Evolutionary conservation across 2,329 filamentous ascomycete species (phyloP).

Genomic region (Akanthomyces dipterigenus): DNA sequence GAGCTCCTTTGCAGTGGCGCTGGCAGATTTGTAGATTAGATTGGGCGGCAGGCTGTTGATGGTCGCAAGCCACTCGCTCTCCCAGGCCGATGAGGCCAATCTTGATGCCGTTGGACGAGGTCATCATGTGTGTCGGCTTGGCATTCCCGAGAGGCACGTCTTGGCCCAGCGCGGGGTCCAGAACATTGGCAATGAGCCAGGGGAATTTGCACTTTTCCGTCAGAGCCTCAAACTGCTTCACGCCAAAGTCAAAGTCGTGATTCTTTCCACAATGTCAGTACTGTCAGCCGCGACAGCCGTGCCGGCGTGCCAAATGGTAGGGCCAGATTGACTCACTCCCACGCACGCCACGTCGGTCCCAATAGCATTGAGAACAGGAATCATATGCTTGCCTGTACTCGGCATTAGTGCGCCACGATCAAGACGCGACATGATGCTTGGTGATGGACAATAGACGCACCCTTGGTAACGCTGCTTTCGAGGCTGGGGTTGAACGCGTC

Average conservation of each 20-base stretch:
- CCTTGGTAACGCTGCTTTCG: conserved; percentile 85
- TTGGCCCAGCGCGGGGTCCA: conserved; percentile 75
- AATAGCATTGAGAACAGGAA: conserved; percentile 72
- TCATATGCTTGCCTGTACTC: conserved; percentile 67
- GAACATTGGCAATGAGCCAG: conserved; percentile 83
- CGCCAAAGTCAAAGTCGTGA: conserved; percentile 88
- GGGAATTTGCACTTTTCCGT: conserved; percentile 72
- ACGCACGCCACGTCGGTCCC: conserved; percentile 76
- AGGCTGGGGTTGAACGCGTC: conserved; percentile 90
- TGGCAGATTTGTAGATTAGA: conserved; percentile 74
- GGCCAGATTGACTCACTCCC: conserved; percentile 49
- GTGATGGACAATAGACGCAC: conserved; percentile 28
- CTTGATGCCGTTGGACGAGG: conserved; percentile 75
- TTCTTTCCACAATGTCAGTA: conserved; percentile 45
- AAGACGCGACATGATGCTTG: neutral
- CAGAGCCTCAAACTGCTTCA: conserved; percentile 70
- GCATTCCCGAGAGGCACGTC: conserved; percentile 69
- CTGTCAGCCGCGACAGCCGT: neutral
- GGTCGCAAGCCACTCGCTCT: conserved; percentile 82
- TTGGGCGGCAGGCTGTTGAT: conserved; percentile 81
- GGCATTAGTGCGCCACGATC: neutral
- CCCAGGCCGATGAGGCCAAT: conserved; percentile 80
- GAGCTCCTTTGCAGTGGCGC: conserved; percentile 66
- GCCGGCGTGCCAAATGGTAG: neutral
- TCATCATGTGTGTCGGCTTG: conserved; percentile 68